Conservation (phyloP, 495 filamentous ascomycete genomes). For the Penicillium canariense region DNA sequence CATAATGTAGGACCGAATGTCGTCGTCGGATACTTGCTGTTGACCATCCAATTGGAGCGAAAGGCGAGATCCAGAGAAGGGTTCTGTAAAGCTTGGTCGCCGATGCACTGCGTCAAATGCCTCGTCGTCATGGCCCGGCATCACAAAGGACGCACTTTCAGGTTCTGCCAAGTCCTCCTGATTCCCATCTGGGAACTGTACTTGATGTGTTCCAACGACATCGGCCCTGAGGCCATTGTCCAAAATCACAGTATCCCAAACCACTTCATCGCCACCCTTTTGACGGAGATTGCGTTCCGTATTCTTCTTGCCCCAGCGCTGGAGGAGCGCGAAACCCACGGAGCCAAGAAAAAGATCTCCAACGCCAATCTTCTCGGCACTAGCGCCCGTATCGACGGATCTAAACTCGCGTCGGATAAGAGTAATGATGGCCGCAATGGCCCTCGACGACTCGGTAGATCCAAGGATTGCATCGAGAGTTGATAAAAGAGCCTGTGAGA, state of each 20-base stretch:
- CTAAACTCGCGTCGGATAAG: constrained; percentile 71
- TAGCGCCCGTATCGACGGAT: constrained; percentile 55
- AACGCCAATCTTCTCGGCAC: constrained; percentile 62
- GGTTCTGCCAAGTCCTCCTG: constrained; percentile 17
- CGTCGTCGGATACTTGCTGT: constrained; percentile 42
- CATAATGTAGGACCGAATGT: constrained; percentile 46
- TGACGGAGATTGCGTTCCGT: constrained; percentile 54
- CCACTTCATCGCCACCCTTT: constrained; percentile 55
- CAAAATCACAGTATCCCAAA: constrained; percentile 80
- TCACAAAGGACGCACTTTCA: constrained; percentile 38
- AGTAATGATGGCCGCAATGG: constrained; percentile 75
- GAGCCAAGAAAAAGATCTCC: constrained; percentile 64
- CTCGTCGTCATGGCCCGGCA: constrained; percentile 38
- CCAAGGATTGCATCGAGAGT: constrained; percentile 73
- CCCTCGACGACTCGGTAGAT: constrained; percentile 73
- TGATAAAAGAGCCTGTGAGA: constrained; percentile 63
- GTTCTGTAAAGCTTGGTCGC: constrained; percentile 25
- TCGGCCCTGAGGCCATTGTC: constrained; percentile 62
- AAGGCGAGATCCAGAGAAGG: constrained; percentile 21
- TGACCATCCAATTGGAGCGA: constrained; percentile 33
- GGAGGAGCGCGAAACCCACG: constrained; percentile 69
- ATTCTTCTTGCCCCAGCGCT: constrained; percentile 61
- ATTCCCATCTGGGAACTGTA: constrained; percentile 21
- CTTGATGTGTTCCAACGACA: constrained; percentile 46
- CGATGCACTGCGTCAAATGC: constrained; percentile 50